Evolutionary conservation across 768 basidiomycete species (phyloP).

Genomic region (Leccinum pellstonianum): DNA sequence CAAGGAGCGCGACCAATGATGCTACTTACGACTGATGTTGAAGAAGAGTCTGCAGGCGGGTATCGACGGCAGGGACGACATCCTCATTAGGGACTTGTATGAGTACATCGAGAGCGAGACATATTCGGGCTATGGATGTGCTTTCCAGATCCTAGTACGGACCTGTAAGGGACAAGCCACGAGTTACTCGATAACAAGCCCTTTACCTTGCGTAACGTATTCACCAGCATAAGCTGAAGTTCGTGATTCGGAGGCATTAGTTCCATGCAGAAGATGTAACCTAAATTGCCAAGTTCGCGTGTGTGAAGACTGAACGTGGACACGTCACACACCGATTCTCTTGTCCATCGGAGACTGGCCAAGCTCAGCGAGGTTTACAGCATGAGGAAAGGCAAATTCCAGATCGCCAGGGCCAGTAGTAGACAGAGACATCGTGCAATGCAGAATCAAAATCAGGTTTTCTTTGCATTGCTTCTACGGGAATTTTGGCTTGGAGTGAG

Average conservation of each 20-base stretch:
- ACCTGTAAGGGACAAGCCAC: constrained; percentile 4
- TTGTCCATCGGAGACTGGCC: constrained; percentile 61
- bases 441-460: constrained; percentile 64
- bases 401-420: constrained; percentile 45
- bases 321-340: constrained; percentile 52
- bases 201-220: constrained; percentile 76
- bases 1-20: constrained; percentile 22
- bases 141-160: constrained; percentile 67
- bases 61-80: constrained; percentile 73
- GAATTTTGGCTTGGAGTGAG: constrained; percentile 6
- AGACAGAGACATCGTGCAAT: constrained; percentile 57
- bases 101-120: constrained; percentile 70
- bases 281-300: constrained; percentile 36
- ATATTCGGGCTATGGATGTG: constrained; percentile 51
- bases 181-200: background rate
- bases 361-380: constrained; percentile 73
- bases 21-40: constrained; percentile 73
- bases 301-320: background rate
- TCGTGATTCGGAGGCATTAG: constrained; percentile 70
- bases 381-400: constrained; percentile 73
- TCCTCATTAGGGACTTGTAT: constrained; percentile 61
- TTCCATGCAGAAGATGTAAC: constrained; percentile 76
- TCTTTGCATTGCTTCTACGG: constrained; percentile 64
- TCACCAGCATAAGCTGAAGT: constrained; percentile 79
- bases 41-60: constrained; percentile 61